Evolutionary conservation across 257 asterid species (phyloP).

Genomic region (Gentiana dahurica): DNA sequence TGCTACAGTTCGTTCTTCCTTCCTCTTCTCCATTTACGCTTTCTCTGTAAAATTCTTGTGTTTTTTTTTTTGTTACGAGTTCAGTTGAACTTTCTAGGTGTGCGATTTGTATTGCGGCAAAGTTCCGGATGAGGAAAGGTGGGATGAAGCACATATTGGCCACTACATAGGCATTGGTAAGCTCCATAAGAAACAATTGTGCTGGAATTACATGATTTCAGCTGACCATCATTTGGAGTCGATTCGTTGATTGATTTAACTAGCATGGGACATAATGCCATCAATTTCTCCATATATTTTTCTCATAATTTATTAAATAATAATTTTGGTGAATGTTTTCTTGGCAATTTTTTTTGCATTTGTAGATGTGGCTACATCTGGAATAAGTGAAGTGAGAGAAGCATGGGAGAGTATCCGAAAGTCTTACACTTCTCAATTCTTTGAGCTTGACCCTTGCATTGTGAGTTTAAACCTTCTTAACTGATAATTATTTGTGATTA

Average conservation of each 20-base stretch:
- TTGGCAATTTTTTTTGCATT: constrained; percentile 15
- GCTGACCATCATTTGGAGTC: too few species aligned
- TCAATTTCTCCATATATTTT: neutral
- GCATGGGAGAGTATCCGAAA: constrained; percentile 94
- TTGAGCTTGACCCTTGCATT: constrained; percentile 78
- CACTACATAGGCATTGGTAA: constrained; percentile 93
- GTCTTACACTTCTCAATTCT: constrained; percentile 77
- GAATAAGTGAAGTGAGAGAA: constrained; percentile 66
- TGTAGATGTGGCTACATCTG: constrained; percentile 68
- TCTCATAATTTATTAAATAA: too few species aligned
- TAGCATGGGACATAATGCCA: too few species aligned
- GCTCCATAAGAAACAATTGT: neutral
- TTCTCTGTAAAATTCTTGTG: neutral
- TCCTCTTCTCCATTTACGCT: neutral
- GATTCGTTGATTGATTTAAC: too few species aligned
- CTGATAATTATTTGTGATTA: too few species aligned
- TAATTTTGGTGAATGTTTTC: neutral
- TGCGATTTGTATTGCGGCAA: constrained; percentile 83
- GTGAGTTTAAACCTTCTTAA: constrained; percentile 32
- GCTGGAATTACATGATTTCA: too few species aligned
- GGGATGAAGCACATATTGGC: constrained; percentile 97
- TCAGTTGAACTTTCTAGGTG: constrained; percentile 28
- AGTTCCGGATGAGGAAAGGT: constrained; percentile 67
- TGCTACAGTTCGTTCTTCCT: constrained; percentile 44
- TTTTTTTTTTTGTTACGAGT: neutral